phyloP scores from a whole-genome alignment of 306 rosid species.

The Prunus mira region DNA sequence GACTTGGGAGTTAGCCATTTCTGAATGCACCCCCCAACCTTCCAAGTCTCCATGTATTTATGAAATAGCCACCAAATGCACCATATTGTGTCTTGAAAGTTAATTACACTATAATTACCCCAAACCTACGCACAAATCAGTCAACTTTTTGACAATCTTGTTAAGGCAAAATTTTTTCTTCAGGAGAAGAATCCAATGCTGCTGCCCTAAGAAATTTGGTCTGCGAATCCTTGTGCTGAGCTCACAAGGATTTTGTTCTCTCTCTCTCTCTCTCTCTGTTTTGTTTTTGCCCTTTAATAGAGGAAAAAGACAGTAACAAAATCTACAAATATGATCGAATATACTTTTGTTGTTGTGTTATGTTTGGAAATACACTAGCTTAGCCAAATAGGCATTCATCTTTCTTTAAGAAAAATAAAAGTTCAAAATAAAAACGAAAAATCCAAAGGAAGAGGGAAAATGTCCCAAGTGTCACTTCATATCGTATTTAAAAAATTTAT shows the following conservation, averaged over 20 bases:
- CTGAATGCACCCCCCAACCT: no score
- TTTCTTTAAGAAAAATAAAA: background rate
- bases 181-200: background rate
- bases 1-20: no score
- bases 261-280: background rate
- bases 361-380: conserved; percentile 25
- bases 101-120: background rate
- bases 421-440: background rate
- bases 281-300: conserved; percentile 13
- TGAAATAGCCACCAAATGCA: no score
- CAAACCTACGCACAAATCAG: background rate
- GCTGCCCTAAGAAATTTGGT: conserved; percentile 2
- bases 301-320: conserved; percentile 23
- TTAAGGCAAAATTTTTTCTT: background rate
- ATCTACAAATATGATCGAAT: background rate
- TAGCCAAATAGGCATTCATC: background rate
- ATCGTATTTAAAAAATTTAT: background rate
- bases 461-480: background rate
- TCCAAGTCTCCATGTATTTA: no score
- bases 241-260: conserved; percentile 35
- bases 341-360: conserved; percentile 8
- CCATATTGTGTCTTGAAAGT: no score
- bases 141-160: background rate
- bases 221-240: conserved; percentile 49
- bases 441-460: background rate